phyloP scores from a whole-genome alignment of 208 protist species.

The Crithidia acanthocephali region DNA sequence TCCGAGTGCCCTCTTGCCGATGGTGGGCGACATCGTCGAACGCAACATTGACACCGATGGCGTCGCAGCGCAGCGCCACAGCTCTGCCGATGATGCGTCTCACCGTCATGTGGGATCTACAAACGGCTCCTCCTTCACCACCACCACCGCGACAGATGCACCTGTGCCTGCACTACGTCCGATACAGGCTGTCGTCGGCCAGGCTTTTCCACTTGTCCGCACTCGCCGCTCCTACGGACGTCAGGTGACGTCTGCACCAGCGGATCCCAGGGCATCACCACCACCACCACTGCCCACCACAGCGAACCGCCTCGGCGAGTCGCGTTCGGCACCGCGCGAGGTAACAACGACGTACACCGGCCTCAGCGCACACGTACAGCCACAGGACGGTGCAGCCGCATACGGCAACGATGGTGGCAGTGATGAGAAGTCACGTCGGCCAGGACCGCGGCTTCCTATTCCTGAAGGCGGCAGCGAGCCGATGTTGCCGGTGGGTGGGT shows the following conservation, averaged over 20 bases:
- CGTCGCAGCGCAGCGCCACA: neutral
- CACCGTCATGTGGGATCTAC: too few relatives aligned
- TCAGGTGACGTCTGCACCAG: neutral
- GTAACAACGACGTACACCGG: neutral
- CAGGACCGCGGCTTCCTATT: neutral
- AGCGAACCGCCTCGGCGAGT: neutral
- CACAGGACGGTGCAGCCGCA: constrained; percentile 2
- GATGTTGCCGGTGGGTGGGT: constrained; percentile 23
- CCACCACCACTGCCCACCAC: too few relatives aligned
- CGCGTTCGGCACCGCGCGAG: neutral
- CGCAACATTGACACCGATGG: constrained; percentile 9
- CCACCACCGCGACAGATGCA: neutral
- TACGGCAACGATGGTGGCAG: neutral
- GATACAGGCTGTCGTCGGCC: constrained; percentile 47
- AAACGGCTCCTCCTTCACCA: neutral
- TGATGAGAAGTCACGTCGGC: neutral
- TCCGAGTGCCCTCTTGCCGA: constrained; percentile 3
- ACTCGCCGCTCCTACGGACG: constrained; percentile 36
- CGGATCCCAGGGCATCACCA: too few relatives aligned
- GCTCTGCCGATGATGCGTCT: neutral
- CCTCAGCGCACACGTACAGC: constrained; percentile 60
- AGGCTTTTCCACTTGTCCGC: constrained; percentile 35
- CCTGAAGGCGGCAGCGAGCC: constrained; percentile 1
- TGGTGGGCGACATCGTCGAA: constrained; percentile 50
- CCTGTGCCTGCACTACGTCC: constrained; percentile 32